Percentiles rank a stretch among this genome's conserved stretches.
Conservation (phyloP, 148 eudicot genomes). For the Diospyros kaki region DNA sequence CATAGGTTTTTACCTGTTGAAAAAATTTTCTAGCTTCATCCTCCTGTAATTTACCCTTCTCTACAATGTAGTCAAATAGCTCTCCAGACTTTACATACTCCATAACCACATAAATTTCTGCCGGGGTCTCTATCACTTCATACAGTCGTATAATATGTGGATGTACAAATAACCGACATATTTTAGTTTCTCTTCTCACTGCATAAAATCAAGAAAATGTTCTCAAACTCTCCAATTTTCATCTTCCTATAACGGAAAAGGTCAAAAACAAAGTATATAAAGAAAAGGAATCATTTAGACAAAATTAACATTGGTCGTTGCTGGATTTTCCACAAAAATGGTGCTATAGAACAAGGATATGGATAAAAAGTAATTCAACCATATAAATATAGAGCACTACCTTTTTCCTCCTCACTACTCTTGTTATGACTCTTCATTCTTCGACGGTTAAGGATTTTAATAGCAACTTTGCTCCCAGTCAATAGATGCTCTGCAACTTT, state of each 20-base stretch:
- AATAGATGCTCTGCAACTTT: slow-evolving; percentile 34
- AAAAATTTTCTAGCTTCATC: slow-evolving; percentile 38
- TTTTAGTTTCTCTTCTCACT: slow-evolving; percentile 46
- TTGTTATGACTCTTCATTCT: slow-evolving; percentile 35
- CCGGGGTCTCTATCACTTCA: slow-evolving; percentile 40
- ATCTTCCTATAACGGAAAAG: background rate
- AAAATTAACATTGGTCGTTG: slow-evolving; percentile 1
- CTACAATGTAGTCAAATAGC: slow-evolving; percentile 42
- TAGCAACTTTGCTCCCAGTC: slow-evolving; percentile 33
- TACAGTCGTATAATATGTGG: slow-evolving; percentile 41
- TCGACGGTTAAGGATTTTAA: slow-evolving; percentile 40
- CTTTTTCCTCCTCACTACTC: slow-evolving; percentile 29
- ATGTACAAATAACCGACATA: slow-evolving; percentile 38
- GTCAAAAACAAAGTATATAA: slow-evolving; percentile 6
- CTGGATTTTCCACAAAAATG: background rate
- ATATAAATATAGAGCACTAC: slow-evolving; percentile 4
- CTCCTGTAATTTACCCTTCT: slow-evolving; percentile 39
- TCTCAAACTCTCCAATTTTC: slow-evolving; percentile 1
- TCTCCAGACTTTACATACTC: slow-evolving; percentile 41
- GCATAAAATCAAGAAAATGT: slow-evolving; percentile 13
- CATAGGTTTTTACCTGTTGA: slow-evolving; percentile 27
- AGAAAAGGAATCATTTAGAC: background rate
- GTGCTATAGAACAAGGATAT: slow-evolving; percentile 3
- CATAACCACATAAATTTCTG: slow-evolving; percentile 40
- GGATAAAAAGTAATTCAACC: slow-evolving; percentile 1